Evolutionary conservation across 106 monocot species (phyloP).

Genomic region (Dendrobium catenatum): DNA sequence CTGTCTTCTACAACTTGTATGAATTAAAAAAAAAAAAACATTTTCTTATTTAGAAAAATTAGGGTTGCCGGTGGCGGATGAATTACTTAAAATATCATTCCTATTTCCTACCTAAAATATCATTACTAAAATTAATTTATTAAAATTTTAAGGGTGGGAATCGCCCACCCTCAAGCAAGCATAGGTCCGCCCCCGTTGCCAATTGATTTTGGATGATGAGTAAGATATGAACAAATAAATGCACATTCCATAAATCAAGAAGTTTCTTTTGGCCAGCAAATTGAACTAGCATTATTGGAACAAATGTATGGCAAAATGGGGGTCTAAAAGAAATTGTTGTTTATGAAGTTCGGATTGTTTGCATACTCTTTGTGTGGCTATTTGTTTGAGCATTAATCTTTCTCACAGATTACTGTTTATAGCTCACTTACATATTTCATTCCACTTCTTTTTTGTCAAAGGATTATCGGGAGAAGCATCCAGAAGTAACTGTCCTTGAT

Average conservation of each 20-base stretch:
- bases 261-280: not conserved
- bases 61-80: too few species aligned
- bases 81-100: too few species aligned
- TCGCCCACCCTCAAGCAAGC: too few species aligned
- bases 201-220: not conserved
- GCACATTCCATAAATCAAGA: not conserved
- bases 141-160: too few species aligned
- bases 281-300: not conserved
- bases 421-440: not conserved
- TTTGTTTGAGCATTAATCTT: not conserved
- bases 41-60: too few species aligned
- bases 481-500: conserved; percentile 91
- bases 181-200: not conserved
- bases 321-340: not conserved
- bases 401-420: not conserved
- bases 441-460: conserved; percentile 23
- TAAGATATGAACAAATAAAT: not conserved
- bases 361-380: not conserved
- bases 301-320: not conserved
- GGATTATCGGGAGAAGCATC: conserved; percentile 77
- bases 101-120: too few species aligned
- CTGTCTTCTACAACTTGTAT: too few species aligned
- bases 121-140: too few species aligned
- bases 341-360: not conserved
- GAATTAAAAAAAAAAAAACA: too few species aligned